Conservation (phyloP, 75 land plant genomes). For the Ceratopteris richardii region DNA sequence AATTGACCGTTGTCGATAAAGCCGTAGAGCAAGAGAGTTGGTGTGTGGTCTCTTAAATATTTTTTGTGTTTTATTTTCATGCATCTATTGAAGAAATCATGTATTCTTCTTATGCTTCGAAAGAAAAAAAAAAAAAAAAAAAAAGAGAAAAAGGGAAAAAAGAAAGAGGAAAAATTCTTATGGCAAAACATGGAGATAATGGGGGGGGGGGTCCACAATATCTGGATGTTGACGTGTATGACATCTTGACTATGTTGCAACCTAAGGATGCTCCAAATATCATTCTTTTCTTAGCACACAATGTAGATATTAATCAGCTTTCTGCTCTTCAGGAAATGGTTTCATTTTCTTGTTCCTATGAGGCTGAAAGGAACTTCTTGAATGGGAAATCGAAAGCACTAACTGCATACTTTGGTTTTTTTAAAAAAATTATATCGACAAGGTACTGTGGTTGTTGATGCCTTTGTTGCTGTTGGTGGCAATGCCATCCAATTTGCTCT, state of each 20-base stretch:
- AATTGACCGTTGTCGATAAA: no score
- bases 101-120: no score
- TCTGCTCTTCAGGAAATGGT: slow-evolving; percentile 52
- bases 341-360: slow-evolving; percentile 58
- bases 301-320: slow-evolving; percentile 30
- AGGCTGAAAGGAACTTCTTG: slow-evolving; percentile 77
- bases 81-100: no score
- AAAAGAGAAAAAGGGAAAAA: no score
- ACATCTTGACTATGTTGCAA: slow-evolving; percentile 58
- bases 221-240: slow-evolving; percentile 38
- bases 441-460: slow-evolving; percentile 40
- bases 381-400: slow-evolving; percentile 75
- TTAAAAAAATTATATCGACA: slow-evolving; percentile 33
- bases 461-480: slow-evolving; percentile 84
- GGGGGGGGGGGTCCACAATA: slow-evolving; percentile 98
- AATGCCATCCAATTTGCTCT: slow-evolving; percentile 78
- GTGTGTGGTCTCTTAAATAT: no score
- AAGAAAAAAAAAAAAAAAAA: no score
- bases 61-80: no score
- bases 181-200: no score
- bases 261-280: slow-evolving; percentile 56
- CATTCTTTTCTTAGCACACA: slow-evolving; percentile 38
- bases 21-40: no score
- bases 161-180: no score
- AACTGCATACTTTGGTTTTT: slow-evolving; percentile 47